Base-by-base conservation (phyloP, 139 green algal genomes). In the Chlamydomonas sphaeroides region DNA sequence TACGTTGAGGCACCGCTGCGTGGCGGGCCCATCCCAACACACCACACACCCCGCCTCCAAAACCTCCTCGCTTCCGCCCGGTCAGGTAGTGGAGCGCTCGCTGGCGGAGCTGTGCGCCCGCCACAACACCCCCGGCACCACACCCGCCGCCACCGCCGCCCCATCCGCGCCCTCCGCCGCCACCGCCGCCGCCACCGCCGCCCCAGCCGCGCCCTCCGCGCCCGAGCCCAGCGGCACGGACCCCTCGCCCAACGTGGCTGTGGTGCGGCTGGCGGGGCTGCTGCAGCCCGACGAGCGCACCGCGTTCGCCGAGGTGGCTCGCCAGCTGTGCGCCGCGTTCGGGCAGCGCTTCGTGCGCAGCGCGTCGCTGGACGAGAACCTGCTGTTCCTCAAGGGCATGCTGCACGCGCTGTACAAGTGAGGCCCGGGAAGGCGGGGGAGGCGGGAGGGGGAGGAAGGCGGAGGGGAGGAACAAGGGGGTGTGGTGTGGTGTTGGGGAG, bases 351-450 rank as follows among this genome's bases (percentile, higher is more conserved):
- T 95, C 53, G 62, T 39, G 15, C 75, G 78, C 8, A 76, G 42
- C 6, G 92, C 94, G 0, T 92, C 90, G 0, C 89, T 93, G 59
- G 89, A 88, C 17, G 94, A 97, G 32, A 98, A 98, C 86, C 88
- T 98, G 33, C 53, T 65, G 32, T 97, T 98, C 84, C 80, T 98
- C 68, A 86, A 87, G 18, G 88, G 85, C 32, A 92, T 96, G 78
- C 84, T 97, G 15, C 45, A 81, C 59, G 69, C 87, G 39, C 87
- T 98, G 72, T 84, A 90, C 72, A 89, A 80, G 90, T 91, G 30
- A 30, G 70, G 1, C 2, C 11, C n/a, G 5, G 25, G 3, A 1
- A 1, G n/a, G 20, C 20, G n/a, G 7, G 26, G 56, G 8, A 35
- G 26, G 26, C 26, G 67, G 67, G 3, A 10, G 23, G 56, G 56